phyloP scores from a whole-genome alignment of 805 yeast genomes.

The Grigorovia transvaalensis region DNA sequence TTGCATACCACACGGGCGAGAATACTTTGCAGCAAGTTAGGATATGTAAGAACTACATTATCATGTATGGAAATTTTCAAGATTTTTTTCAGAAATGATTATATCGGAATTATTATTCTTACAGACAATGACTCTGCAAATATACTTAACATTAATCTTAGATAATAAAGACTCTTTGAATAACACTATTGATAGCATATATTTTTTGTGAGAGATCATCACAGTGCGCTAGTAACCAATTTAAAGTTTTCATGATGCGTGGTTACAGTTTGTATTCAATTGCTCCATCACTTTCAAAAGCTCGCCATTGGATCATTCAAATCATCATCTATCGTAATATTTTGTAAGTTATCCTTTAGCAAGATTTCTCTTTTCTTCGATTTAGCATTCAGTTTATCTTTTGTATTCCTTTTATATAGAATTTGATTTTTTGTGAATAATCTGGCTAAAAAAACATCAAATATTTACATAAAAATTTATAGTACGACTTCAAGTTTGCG shows the following conservation, averaged over 20 bases:
- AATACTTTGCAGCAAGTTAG: too few species aligned
- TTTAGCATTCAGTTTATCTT: conserved; percentile 40
- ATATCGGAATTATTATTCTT: conserved; percentile 17
- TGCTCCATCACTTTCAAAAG: conserved; percentile 8
- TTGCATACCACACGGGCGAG: too few species aligned
- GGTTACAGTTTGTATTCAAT: conserved; percentile 7
- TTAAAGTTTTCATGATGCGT: not conserved
- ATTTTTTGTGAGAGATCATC: not conserved
- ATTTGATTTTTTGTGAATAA: not conserved
- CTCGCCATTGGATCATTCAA: conserved; percentile 4
- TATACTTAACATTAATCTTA: not conserved
- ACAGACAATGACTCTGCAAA: conserved; percentile 8
- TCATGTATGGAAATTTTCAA: conserved; percentile 18
- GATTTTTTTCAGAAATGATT: conserved; percentile 6
- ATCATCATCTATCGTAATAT: conserved; percentile 1
- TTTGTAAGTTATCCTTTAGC: not conserved
- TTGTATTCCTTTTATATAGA: conserved; percentile 30
- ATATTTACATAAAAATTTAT: too few species aligned
- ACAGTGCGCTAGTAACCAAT: not conserved
- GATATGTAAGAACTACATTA: conserved; percentile 16
- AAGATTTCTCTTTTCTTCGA: not conserved
- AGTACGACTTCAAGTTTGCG: too few species aligned
- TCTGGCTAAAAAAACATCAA: too few species aligned
- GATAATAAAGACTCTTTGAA: not conserved
- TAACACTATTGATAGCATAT: not conserved